Conservation (phyloP, 2,329 filamentous ascomycete genomes). For the Xylogone sp. region DNA sequence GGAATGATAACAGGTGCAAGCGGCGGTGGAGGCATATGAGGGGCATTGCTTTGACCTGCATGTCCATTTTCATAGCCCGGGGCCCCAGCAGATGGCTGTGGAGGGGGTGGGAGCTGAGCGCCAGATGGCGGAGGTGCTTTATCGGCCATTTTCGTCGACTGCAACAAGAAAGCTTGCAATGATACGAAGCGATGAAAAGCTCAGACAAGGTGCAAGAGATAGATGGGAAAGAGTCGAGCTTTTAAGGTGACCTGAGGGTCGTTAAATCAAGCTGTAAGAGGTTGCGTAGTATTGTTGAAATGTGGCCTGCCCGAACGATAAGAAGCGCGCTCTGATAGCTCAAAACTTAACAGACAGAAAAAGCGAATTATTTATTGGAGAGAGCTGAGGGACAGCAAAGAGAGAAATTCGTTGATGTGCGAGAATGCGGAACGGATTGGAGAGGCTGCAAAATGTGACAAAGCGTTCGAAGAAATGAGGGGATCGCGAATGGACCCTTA, state of each 20-base stretch:
- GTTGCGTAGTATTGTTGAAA: constrained; percentile 16
- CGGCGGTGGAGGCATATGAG: constrained; percentile 85
- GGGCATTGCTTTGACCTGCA: constrained; percentile 64
- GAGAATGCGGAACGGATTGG: neutral
- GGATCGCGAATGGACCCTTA: constrained; percentile 8
- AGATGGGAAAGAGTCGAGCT: neutral
- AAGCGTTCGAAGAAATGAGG: constrained; percentile 1
- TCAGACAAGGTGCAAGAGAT: neutral
- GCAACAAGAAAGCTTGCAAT: constrained; percentile 20
- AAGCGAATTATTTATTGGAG: constrained; percentile 23
- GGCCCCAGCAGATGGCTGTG: constrained; percentile 64
- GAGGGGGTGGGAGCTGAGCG: constrained; percentile 65
- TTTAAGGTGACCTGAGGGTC: neutral
- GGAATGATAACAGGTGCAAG: constrained; percentile 83
- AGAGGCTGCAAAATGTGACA: neutral
- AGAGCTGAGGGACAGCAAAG: constrained; percentile 6
- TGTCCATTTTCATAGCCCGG: constrained; percentile 76
- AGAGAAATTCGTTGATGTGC: neutral
- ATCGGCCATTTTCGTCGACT: constrained; percentile 66
- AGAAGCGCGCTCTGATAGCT: constrained; percentile 22
- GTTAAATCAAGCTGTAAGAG: constrained; percentile 10
- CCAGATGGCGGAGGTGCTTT: constrained; percentile 58
- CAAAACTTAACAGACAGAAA: constrained; percentile 19
- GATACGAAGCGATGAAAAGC: constrained; percentile 9
- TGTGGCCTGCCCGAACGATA: constrained; percentile 26